phyloP scores from a whole-genome alignment of 208 protist genomes.

The Acanthamoeba culbertsoni region DNA sequence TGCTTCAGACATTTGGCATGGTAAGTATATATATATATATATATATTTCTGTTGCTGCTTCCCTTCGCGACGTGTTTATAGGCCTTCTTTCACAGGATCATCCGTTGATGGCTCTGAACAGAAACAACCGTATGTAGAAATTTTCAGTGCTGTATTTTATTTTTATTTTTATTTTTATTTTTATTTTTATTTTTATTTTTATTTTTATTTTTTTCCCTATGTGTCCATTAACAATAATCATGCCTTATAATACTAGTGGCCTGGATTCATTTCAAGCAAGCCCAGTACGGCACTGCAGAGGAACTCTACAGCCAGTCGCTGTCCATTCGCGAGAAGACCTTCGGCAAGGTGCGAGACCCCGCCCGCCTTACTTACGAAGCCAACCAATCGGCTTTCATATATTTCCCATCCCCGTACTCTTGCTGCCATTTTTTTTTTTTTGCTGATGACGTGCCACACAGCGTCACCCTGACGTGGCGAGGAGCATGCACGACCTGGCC shows the following conservation, averaged over 20 bases:
- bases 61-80: neutral
- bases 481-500: slow-evolving; percentile 56
- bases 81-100: slow-evolving; percentile 52
- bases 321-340: slow-evolving; percentile 49
- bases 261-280: slow-evolving; percentile 61
- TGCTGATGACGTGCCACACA: no score
- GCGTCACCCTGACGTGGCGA: slow-evolving; percentile 33
- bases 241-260: no score
- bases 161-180: no score
- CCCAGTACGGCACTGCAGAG: slow-evolving; percentile 26
- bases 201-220: neutral
- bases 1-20: slow-evolving; percentile 39
- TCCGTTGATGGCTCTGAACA: slow-evolving; percentile 31
- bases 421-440: neutral
- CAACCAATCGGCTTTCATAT: no score
- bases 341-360: slow-evolving; percentile 37
- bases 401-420: no score
- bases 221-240: no score
- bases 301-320: slow-evolving; percentile 52
- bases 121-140: neutral
- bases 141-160: no score
- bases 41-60: neutral
- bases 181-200: neutral
- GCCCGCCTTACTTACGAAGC: neutral
- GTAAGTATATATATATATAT: neutral